phyloP scores from a whole-genome alignment of 2,329 filamentous ascomycete species.

The Ambrosiella xylebori region DNA sequence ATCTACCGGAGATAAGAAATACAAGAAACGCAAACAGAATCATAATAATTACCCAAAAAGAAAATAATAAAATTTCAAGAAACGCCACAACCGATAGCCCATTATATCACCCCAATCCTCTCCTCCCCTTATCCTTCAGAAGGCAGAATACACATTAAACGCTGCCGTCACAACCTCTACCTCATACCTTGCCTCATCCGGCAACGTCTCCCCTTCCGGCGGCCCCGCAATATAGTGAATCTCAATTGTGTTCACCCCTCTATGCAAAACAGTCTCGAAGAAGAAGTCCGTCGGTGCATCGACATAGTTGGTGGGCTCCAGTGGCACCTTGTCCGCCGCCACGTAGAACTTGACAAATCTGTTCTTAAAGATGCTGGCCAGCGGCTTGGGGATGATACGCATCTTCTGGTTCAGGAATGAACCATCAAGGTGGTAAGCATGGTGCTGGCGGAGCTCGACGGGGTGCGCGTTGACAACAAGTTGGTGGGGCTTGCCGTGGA shows the following conservation, averaged over 20 bases:
- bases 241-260: constrained; percentile 62
- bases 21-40: neutral
- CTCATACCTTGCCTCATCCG: constrained; percentile 47
- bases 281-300: constrained; percentile 42
- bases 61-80: constrained; percentile 1
- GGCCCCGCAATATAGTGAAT: constrained; percentile 61
- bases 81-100: neutral
- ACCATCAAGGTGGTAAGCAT: constrained; percentile 11
- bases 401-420: constrained; percentile 12
- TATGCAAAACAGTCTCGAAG: constrained; percentile 56
- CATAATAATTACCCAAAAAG: neutral
- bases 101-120: neutral
- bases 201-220: constrained; percentile 38
- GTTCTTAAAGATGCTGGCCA: constrained; percentile 9
- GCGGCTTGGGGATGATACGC: constrained; percentile 9
- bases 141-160: constrained; percentile 31
- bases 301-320: constrained; percentile 34
- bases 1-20: neutral
- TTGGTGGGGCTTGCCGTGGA: constrained; percentile 50
- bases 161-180: constrained; percentile 65
- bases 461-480: constrained; percentile 34
- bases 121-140: neutral
- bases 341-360: constrained; percentile 12
- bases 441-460: constrained; percentile 11
- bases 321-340: constrained; percentile 38